Percentiles rank a stretch among this genome's conserved stretches.
These are phyloP conservation scores for Chaetomium sp. DNA, from an alignment of 2,329 filamentous ascomycete genomes.

Conservation along the genomic window DNA sequence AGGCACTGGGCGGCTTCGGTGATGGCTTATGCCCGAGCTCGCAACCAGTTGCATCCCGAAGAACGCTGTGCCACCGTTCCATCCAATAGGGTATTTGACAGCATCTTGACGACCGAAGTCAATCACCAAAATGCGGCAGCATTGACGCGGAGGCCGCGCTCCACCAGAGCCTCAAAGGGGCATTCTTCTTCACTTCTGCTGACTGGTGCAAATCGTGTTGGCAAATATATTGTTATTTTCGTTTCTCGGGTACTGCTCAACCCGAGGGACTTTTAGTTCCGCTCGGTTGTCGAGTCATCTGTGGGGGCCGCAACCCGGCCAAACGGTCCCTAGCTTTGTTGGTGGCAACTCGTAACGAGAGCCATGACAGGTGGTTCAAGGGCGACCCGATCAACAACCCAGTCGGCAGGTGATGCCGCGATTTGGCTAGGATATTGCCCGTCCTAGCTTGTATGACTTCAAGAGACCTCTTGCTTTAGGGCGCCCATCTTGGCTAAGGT, in stretches of 20 bases:
- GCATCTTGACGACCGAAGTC: constrained; percentile 14
- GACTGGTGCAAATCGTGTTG: background rate
- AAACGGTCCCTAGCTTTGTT: background rate
- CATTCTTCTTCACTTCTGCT: background rate
- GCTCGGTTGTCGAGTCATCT: background rate
- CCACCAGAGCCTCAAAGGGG: background rate
- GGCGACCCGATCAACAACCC: background rate
- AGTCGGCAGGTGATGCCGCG: background rate
- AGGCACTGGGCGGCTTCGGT: constrained; percentile 11
- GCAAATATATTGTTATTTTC: background rate
- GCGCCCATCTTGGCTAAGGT: background rate
- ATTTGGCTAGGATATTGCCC: background rate
- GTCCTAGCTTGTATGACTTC: background rate
- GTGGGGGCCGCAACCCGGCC: background rate
- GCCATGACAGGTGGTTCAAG: background rate
- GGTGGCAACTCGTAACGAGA: background rate
- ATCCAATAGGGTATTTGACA: constrained; percentile 15
- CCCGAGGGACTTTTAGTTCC: background rate
- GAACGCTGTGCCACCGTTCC: constrained; percentile 14
- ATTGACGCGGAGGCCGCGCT: background rate
- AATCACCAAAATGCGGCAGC: constrained; percentile 10
- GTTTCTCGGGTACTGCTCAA: background rate
- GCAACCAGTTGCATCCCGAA: background rate
- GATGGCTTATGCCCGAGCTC: constrained; percentile 23
- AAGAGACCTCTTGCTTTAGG: background rate